Evolutionary conservation across 306 rosid species (phyloP).

Genomic region (Betula pendula): DNA sequence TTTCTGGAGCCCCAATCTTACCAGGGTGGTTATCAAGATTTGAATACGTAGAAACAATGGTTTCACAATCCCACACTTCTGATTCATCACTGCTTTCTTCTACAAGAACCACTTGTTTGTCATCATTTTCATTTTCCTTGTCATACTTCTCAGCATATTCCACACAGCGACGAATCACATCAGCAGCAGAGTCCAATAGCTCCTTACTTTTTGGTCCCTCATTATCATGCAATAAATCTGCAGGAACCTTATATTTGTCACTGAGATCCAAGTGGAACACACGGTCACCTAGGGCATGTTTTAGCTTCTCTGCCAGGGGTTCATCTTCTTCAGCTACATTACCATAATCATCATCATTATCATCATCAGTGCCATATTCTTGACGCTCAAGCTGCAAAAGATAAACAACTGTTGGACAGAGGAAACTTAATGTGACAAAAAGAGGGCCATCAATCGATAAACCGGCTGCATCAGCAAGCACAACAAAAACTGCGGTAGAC

Average conservation of each 20-base stretch:
- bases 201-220: conserved; percentile 38
- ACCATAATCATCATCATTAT: conserved; percentile 30
- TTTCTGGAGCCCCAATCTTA: conserved; percentile 66
- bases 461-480: not conserved
- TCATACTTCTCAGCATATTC: conserved; percentile 83
- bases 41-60: conserved; percentile 79
- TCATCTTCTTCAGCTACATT: conserved; percentile 60
- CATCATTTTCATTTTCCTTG: conserved; percentile 63
- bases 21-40: conserved; percentile 90
- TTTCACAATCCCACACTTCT: conserved; percentile 91
- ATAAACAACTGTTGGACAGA: conserved; percentile 13
- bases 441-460: not conserved
- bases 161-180: conserved; percentile 63
- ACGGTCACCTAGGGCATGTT: conserved; percentile 40
- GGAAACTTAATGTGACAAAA: conserved; percentile 8
- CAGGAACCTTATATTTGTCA: conserved; percentile 66
- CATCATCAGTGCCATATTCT: conserved; percentile 58
- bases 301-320: conserved; percentile 69
- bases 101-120: conserved; percentile 43
- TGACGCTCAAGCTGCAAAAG: conserved; percentile 57
- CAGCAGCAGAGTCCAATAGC: conserved; percentile 52
- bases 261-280: conserved; percentile 44
- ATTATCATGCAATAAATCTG: conserved; percentile 52
- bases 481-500: not conserved
- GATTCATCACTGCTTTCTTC: conserved; percentile 90